Evolutionary conservation across 371 early-diverging fungal species (phyloP), one percentile per base, ranked within the genome.

Genomic region (Rhizomucor pusillus): DNA sequence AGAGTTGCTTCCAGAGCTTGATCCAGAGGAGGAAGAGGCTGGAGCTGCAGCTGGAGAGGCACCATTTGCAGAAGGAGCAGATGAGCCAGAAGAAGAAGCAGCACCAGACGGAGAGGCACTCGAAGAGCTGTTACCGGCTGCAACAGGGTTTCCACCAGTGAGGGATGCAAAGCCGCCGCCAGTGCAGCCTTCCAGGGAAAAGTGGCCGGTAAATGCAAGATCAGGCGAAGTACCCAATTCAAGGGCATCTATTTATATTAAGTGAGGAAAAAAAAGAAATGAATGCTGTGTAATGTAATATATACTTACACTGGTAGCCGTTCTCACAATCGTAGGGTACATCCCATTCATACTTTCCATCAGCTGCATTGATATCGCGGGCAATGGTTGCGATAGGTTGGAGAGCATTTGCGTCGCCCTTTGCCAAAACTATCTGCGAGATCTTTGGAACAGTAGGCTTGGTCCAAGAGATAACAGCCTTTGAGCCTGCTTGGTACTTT

Each of bases 121-220:
- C 18, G 60, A 54, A 19, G 54, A 50, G 22, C 16, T 12, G 41
- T 19, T 41, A 41, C 40, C 24, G 47, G n/a, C 13, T 5, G 29
- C 29, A 29, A 7, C 29, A 29, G 29, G 29, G n/a, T 25, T 52
- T 16, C 19, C 20, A 43, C 22, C 6, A 14, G 46, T 34, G 24
- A 36, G 18, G 25, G 44, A 34, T 34, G 24, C 39, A 24, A 55
- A 51, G 47, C 37, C 45, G 34, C 64, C 63, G 49, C 69, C 65
- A 33, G 56, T 52, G 39, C 68, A 66, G 25, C 75, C 71, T 53
- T 72, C 71, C 54, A 78, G 65, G 16, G 67, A 62, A 52, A 78
- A 78, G 35, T 68, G 69, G 51, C 78, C 78, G 48, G 78, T 67
- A 52, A 72, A 78, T 14, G 78, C 78, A 36, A 78, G 59, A 23